Conservation (phyloP, 2,329 filamentous ascomycete species). For the Cladosporium velox region DNA sequence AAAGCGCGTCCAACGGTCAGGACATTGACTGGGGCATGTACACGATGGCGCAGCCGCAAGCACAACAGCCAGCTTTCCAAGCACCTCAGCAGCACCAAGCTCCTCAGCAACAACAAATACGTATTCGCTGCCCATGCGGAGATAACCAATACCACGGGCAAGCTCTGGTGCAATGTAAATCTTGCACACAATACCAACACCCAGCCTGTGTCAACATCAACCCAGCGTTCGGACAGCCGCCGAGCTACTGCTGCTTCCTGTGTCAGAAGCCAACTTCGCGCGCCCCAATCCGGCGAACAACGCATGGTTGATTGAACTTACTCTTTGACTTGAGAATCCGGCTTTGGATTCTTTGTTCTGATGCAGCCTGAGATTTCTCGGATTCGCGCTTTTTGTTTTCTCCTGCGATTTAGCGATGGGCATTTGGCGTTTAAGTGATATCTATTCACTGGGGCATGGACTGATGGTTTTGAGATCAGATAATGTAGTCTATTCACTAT, state of each 20-base stretch:
- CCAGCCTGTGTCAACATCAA: slow-evolving; percentile 59
- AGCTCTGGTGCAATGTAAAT: slow-evolving; percentile 64
- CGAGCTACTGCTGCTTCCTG: slow-evolving; percentile 19
- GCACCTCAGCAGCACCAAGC: slow-evolving; percentile 35
- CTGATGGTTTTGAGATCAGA: slow-evolving; percentile 8
- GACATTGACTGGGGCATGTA: slow-evolving; percentile 50
- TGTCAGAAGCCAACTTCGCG: slow-evolving; percentile 7
- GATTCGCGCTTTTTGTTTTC: background rate
- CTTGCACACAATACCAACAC: slow-evolving; percentile 65
- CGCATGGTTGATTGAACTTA: slow-evolving; percentile 13
- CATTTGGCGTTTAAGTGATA: slow-evolving; percentile 4
- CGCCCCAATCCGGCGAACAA: slow-evolving; percentile 13
- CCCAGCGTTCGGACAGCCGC: slow-evolving; percentile 33
- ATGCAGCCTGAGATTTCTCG: background rate
- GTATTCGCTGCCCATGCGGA: slow-evolving; percentile 60
- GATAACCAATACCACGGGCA: slow-evolving; percentile 55
- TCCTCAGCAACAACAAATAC: slow-evolving; percentile 42
- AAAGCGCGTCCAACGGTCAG: slow-evolving; percentile 44
- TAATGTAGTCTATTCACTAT: slow-evolving; percentile 10
- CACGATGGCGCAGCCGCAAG: slow-evolving; percentile 44
- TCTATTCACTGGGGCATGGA: slow-evolving; percentile 2
- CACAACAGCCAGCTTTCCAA: slow-evolving; percentile 46
- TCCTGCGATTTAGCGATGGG: slow-evolving; percentile 22
- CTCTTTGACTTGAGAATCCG: background rate
- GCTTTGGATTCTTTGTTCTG: slow-evolving; percentile 1